These are phyloP conservation scores for Talaromyces sp. DNA, from an alignment of 2,329 filamentous ascomycete species.

Conservation along the genomic window DNA sequence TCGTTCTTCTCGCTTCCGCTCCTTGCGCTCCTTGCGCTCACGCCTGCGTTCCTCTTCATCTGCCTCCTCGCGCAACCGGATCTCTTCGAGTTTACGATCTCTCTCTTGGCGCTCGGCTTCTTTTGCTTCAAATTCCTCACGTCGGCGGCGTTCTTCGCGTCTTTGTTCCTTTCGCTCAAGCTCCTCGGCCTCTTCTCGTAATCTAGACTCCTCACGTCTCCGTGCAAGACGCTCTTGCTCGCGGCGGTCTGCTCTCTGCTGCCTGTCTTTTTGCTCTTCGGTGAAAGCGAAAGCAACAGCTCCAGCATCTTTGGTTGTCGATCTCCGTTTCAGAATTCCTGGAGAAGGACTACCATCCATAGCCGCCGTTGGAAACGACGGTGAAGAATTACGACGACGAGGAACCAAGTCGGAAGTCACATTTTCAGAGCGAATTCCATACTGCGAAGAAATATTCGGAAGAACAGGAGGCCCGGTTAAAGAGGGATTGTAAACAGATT, in stretches of 20 bases:
- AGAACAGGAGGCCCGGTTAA: constrained; percentile 36
- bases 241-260: constrained; percentile 26
- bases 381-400: constrained; percentile 43
- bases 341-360: constrained; percentile 17
- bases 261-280: constrained; percentile 49
- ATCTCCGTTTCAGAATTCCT: constrained; percentile 24
- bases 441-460: constrained; percentile 7
- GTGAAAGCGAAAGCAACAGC: constrained; percentile 54
- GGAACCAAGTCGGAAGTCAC: constrained; percentile 8
- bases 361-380: constrained; percentile 31
- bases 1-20: constrained; percentile 11
- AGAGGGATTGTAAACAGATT: constrained; percentile 56
- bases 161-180: constrained; percentile 9
- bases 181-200: constrained; percentile 14
- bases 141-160: constrained; percentile 7
- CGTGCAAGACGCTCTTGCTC: constrained; percentile 8
- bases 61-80: constrained; percentile 13
- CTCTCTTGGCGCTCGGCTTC: constrained; percentile 3
- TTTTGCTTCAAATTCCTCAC: constrained; percentile 8
- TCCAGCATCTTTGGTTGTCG: constrained; percentile 28
- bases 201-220: constrained; percentile 9
- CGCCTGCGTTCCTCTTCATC: constrained; percentile 15
- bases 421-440: neutral
- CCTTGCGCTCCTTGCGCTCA: constrained; percentile 16
- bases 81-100: constrained; percentile 7